A percentile compares a stretch with the other conserved stretches of the same genome.
phyloP scores from a whole-genome alignment of 2,329 filamentous ascomycete genomes.

The Parastagonospora nodorum region DNA sequence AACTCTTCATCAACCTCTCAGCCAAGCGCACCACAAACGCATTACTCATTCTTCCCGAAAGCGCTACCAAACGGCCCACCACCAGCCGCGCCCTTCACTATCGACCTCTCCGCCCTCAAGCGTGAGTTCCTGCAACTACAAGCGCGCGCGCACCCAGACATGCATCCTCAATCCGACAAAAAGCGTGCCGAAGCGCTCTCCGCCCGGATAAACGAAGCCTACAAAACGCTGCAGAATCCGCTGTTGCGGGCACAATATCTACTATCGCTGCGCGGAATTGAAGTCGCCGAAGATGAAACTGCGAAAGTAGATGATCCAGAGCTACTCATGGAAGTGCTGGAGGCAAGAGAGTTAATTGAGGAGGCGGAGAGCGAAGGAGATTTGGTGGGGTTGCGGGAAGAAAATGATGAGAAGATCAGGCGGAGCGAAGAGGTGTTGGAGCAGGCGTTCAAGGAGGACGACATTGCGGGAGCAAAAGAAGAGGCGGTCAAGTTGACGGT shows the following conservation, averaged over 20 bases:
- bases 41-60: slow-evolving; percentile 87
- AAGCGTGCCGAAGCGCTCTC: slow-evolving; percentile 75
- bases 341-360: slow-evolving; percentile 69
- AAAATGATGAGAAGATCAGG: slow-evolving; percentile 71
- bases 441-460: slow-evolving; percentile 67
- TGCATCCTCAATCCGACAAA: slow-evolving; percentile 57
- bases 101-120: slow-evolving; percentile 72
- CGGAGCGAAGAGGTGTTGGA: slow-evolving; percentile 68
- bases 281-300: slow-evolving; percentile 79
- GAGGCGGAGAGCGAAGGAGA: slow-evolving; percentile 64
- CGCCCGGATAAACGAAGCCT: slow-evolving; percentile 87
- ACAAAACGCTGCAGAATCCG: slow-evolving; percentile 80
- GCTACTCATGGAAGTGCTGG: slow-evolving; percentile 78
- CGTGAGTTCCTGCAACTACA: slow-evolving; percentile 88
- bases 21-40: slow-evolving; percentile 52
- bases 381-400: slow-evolving; percentile 61
- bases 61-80: slow-evolving; percentile 80
- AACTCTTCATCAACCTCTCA: slow-evolving; percentile 11
- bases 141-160: slow-evolving; percentile 74
- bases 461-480: slow-evolving; percentile 67
- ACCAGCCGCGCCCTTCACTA: slow-evolving; percentile 73
- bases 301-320: slow-evolving; percentile 71
- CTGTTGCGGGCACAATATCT: slow-evolving; percentile 88
- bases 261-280: slow-evolving; percentile 71
- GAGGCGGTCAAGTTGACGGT: slow-evolving; percentile 81